Evolutionary conservation across 2,329 filamentous ascomycete genomes (phyloP).

Genomic region (Lasiodiplodia sp.): DNA sequence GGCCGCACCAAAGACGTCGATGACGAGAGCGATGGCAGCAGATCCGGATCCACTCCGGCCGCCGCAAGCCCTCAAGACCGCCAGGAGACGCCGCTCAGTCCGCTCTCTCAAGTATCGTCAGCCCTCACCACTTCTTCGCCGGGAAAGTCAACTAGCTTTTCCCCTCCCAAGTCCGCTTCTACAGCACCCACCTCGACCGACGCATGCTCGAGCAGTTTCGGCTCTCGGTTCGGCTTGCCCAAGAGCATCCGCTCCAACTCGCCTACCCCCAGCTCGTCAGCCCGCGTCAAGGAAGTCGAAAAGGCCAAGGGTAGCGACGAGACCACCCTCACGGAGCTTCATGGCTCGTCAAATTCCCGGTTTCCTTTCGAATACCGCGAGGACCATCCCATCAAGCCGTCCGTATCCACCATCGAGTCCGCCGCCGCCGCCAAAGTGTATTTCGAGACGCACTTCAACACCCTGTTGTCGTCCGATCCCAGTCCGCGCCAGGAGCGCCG

Average conservation of each 20-base stretch:
- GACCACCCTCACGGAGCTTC: constrained; percentile 6
- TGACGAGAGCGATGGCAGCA: background rate
- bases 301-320: constrained; percentile 19
- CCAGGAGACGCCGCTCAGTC: background rate
- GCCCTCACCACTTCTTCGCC: constrained; percentile 16
- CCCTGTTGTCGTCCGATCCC: constrained; percentile 63
- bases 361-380: constrained; percentile 12
- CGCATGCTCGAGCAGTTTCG: constrained; percentile 12
- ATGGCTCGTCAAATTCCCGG: background rate
- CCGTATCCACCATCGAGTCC: constrained; percentile 73
- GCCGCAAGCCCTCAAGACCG: background rate
- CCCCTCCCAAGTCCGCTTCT: constrained; percentile 25
- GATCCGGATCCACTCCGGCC: background rate
- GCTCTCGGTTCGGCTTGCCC: background rate
- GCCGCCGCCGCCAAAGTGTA: constrained; percentile 83
- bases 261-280: background rate
- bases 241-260: constrained; percentile 25
- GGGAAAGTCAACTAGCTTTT: constrained; percentile 20
- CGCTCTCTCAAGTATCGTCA: constrained; percentile 10
- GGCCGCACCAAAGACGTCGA: constrained; percentile 11
- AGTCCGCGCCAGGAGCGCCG: constrained; percentile 68
- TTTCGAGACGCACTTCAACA: constrained; percentile 83
- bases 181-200: constrained; percentile 24
- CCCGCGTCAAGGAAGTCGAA: background rate
- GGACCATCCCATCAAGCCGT: constrained; percentile 40